Conservation (phyloP, 179 eudicot species). For the Beta corolliflora region DNA sequence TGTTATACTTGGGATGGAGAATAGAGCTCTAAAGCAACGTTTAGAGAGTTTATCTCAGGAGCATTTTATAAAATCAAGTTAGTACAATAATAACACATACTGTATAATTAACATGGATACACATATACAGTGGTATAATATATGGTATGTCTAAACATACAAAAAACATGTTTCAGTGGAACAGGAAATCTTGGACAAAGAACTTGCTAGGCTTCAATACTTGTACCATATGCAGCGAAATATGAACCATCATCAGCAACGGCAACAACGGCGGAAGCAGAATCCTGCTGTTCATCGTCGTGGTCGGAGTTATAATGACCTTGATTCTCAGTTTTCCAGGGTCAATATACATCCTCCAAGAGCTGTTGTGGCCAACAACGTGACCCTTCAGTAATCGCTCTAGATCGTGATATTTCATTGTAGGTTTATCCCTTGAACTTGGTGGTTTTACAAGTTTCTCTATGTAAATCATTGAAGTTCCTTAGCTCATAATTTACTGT, state of each 20-base stretch:
- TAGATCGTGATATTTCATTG: not conserved
- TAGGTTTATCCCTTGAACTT: not conserved
- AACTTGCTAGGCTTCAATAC: constrained; percentile 65
- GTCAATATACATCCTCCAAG: constrained; percentile 38
- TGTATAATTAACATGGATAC: not conserved
- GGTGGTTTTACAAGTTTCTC: constrained; percentile 1
- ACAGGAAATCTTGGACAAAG: constrained; percentile 80
- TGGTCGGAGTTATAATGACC: constrained; percentile 48
- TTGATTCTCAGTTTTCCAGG: constrained; percentile 40
- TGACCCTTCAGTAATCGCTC: constrained; percentile 25
- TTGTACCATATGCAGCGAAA: constrained; percentile 51
- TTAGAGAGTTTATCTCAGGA: constrained; percentile 72
- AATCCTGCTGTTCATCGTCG: constrained; percentile 48
- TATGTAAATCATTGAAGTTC: constrained; percentile 16
- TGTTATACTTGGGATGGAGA: constrained; percentile 75
- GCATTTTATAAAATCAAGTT: constrained; percentile 66
- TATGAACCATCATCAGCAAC: constrained; percentile 45
- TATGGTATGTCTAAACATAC: not conserved
- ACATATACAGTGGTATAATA: not conserved
- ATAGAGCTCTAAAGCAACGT: constrained; percentile 72
- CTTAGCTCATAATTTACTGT: not conserved
- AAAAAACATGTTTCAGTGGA: constrained; percentile 56
- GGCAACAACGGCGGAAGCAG: constrained; percentile 40
- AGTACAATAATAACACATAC: constrained; percentile 18
- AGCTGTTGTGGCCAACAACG: constrained; percentile 33